These are phyloP conservation scores for Penicillium paneum DNA, from an alignment of 2,329 filamentous ascomycete genomes.

Conservation along the genomic window DNA sequence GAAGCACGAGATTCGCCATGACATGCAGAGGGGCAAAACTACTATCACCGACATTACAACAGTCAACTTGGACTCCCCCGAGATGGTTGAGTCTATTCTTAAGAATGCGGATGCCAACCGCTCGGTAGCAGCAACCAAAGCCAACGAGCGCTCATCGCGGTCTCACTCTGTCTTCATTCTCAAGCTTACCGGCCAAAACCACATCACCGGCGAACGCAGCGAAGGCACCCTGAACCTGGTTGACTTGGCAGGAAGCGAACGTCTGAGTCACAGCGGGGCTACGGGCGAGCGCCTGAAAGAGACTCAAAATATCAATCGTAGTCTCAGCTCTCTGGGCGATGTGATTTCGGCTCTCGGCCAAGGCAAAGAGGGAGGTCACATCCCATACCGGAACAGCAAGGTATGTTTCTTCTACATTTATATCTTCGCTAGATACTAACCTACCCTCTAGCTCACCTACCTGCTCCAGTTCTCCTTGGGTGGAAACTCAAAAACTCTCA, in stretches of 20 bases:
- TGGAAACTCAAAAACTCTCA: slow-evolving; percentile 94
- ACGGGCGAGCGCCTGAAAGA: slow-evolving; percentile 86
- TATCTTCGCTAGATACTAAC: slow-evolving; percentile 16
- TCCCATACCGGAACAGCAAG: slow-evolving; percentile 96
- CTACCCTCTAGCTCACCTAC: slow-evolving; percentile 67
- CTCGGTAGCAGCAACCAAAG: slow-evolving; percentile 92
- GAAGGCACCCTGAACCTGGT: slow-evolving; percentile 95
- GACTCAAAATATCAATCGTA: slow-evolving; percentile 97
- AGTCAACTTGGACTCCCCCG: slow-evolving; percentile 72
- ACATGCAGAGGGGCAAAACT: slow-evolving; percentile 76
- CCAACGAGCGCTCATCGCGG: slow-evolving; percentile 89
- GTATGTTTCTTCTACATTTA: slow-evolving; percentile 42
- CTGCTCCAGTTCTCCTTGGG: slow-evolving; percentile 91
- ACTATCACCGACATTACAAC: slow-evolving; percentile 75
- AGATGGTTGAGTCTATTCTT: slow-evolving; percentile 76
- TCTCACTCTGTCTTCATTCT: slow-evolving; percentile 97
- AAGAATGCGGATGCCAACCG: slow-evolving; percentile 78
- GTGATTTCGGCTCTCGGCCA: slow-evolving; percentile 91
- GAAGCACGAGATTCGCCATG: slow-evolving; percentile 86
- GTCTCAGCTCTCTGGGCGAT: slow-evolving; percentile 84
- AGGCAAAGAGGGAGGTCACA: slow-evolving; percentile 71
- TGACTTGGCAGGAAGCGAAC: slow-evolving; percentile 89
- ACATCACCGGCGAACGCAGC: slow-evolving; percentile 73
- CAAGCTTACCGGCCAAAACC: slow-evolving; percentile 63
- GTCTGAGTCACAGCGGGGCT: slow-evolving; percentile 79